Base-by-base conservation (phyloP, 73 alveolate species). In the Tetrahymena elliotti region DNA sequence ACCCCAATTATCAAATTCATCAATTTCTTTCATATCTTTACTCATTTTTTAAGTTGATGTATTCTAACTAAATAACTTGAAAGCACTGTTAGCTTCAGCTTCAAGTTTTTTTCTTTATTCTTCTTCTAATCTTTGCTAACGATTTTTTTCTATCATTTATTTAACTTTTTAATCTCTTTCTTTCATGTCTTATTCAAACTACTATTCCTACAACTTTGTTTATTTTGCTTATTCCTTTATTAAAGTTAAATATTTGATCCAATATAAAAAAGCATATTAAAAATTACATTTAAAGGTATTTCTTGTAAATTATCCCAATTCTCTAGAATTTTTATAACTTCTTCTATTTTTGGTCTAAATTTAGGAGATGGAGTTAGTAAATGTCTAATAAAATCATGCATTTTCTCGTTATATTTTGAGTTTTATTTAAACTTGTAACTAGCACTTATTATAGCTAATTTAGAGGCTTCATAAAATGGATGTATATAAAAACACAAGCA, bases 401-500 rank as follows among this genome's bases (percentile, higher is more conserved):
- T 94, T 94, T 98, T 98, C 22, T 96, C 97, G 35, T 96, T 94
- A 94, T 97, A 96, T 83, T 98, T 93, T 4, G 94, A 94, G 27
- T 93, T 95, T 52, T 93, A 95, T 3, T 99, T 99, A 92, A 98
- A 97, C 93, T 94, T 96, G 93, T 97, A 99, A 93, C 98, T 99
- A n/a, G 99, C 99, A 83, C 98, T 98, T 0, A 97, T 95, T 0
- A 99, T 98, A 0, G 99, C 99, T 35, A 99, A 94, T 93, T 98
- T 98, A 53, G 98, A 96, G 11, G 98, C 95, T 47, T 99, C 99
- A 96, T 99, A 97, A 94, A 99, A 99, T 27, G 99, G 99, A 94
- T 99, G 99, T 93, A 95, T 96, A 88, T 94, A 98, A 96, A 96
- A 98, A 93, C 98, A 97, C 93, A 98, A 94, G 38, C 98, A 96